These are phyloP conservation scores for Fusarium liriodendri DNA, from an alignment of 2,329 filamentous ascomycete genomes.

Conservation along the genomic window DNA sequence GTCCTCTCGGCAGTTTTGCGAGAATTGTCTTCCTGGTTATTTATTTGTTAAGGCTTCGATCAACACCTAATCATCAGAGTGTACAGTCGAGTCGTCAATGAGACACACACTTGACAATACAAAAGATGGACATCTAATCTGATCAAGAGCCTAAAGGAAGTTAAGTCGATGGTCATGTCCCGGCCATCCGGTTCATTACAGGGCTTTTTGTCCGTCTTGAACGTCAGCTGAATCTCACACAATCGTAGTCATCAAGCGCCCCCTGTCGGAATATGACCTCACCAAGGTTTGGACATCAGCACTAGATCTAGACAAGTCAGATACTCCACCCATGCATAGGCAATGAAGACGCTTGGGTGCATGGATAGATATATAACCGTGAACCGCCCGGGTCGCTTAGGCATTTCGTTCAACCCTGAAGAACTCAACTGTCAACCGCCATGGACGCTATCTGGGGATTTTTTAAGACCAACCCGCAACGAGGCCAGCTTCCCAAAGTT, in stretches of 20 bases:
- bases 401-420: neutral
- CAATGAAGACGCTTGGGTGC: neutral
- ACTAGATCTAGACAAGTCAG: neutral
- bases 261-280: neutral
- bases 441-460: neutral
- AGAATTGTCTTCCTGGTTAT: neutral
- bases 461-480: neutral
- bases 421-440: too few species aligned
- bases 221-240: neutral
- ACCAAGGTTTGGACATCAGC: neutral
- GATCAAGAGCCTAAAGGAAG: neutral
- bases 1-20: neutral
- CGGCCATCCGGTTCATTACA: neutral
- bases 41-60: neutral
- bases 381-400: neutral
- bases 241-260: neutral
- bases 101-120: neutral
- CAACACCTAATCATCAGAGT: neutral
- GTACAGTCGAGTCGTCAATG: neutral
- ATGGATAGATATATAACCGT: neutral
- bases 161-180: neutral
- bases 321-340: neutral
- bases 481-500: neutral
- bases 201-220: neutral
- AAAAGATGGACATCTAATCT: neutral